phyloP scores from a whole-genome alignment of 805 yeast genomes.

The Zygoascus ofunaensis region DNA sequence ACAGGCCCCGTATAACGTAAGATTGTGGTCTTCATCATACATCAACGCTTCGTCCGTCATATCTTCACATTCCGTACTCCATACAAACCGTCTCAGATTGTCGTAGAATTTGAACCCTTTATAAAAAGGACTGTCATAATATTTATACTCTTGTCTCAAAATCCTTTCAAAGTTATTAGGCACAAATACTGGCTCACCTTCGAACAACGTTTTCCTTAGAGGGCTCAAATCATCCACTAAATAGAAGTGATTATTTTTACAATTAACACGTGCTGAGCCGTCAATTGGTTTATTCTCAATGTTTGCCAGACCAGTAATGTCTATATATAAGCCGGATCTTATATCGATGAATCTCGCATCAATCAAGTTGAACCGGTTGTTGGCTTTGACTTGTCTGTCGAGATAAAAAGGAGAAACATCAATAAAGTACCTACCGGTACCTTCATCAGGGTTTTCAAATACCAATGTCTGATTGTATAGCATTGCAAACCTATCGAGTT shows the following conservation, averaged over 20 bases:
- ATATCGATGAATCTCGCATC: conserved; percentile 54
- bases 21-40: conserved; percentile 23
- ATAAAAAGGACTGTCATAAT: conserved; percentile 26
- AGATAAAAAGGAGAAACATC: conserved; percentile 44
- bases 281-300: conserved; percentile 16
- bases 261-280: conserved; percentile 28
- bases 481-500: conserved; percentile 38
- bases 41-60: conserved; percentile 17
- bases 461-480: conserved; percentile 40
- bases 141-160: conserved; percentile 33
- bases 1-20: conserved; percentile 26
- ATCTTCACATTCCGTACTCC: conserved; percentile 11
- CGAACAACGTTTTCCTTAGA: conserved; percentile 45
- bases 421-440: conserved; percentile 37
- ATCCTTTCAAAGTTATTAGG: conserved; percentile 34
- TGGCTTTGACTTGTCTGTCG: conserved; percentile 37
- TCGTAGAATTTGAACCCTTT: conserved; percentile 40
- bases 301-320: conserved; percentile 42
- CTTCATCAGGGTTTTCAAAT: conserved; percentile 37
- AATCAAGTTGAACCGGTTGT: conserved; percentile 38
- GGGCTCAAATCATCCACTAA: conserved; percentile 43
- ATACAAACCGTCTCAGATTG: conserved; percentile 49
- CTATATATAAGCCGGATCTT: conserved; percentile 50
- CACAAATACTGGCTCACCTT: conserved; percentile 43
- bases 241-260: conserved; percentile 52